Evolutionary conservation across 441 rosid genomes (phyloP).

Genomic region (Manihot esculenta): DNA sequence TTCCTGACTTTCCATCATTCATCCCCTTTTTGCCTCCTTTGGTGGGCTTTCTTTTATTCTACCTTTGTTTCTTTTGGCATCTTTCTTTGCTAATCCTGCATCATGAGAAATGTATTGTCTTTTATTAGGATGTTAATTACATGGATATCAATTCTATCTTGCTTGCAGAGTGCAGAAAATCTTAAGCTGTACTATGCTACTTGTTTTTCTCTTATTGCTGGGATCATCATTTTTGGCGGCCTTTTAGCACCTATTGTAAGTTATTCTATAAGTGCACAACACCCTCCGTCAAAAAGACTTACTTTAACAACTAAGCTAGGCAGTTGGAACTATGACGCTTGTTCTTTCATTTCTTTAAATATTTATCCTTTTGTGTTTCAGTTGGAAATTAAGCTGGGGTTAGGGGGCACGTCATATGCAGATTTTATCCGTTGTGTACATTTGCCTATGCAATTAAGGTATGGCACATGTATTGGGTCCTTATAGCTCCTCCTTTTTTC

Average conservation of each 20-base stretch:
- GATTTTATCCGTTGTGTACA: slow-evolving; percentile 76
- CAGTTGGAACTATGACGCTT: not conserved
- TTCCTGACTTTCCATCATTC: slow-evolving; percentile 93
- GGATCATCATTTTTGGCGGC: slow-evolving; percentile 91
- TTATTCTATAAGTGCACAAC: no score
- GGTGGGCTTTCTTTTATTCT: slow-evolving; percentile 41
- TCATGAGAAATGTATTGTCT: not conserved
- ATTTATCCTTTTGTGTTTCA: slow-evolving; percentile 31
- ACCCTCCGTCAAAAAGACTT: no score
- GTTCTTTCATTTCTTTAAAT: not conserved
- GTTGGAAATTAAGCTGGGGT: slow-evolving; percentile 93
- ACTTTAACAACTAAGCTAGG: not conserved
- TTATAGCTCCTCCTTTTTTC: not conserved
- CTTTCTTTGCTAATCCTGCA: not conserved
- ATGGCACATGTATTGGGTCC: slow-evolving; percentile 5
- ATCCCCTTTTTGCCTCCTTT: slow-evolving; percentile 96
- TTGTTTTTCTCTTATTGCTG: slow-evolving; percentile 88
- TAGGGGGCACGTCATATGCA: slow-evolving; percentile 91
- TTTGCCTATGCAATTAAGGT: slow-evolving; percentile 97
- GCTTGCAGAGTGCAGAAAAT: slow-evolving; percentile 73
- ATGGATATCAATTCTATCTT: slow-evolving; percentile 9
- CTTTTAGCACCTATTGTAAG: slow-evolving; percentile 86
- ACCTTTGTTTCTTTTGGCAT: not conserved
- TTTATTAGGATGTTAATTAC: slow-evolving; percentile 10
- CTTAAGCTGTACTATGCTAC: slow-evolving; percentile 77